Evolutionary conservation across 2,329 filamentous ascomycete genomes (phyloP), one percentile per base, ranked within the genome.

Genomic region (Chaetothyriales sp.): DNA sequence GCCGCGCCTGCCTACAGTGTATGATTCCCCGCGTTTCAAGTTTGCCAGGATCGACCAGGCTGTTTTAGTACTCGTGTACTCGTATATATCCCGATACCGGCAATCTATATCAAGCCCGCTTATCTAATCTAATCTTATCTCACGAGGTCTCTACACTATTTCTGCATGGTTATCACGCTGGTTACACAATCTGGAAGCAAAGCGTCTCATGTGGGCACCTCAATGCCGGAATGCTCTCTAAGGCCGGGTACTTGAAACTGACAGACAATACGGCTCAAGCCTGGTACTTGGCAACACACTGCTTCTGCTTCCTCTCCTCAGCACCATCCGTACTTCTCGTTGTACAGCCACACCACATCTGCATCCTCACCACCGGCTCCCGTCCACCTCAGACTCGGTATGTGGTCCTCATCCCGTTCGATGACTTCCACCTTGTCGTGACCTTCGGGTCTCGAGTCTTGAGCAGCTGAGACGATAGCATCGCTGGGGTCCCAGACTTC

Each of bases 401-500:
- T 68, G 54, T 71, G 71, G 52, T 65, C 66, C 55, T 70, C 65
- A 49, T 74, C 70, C 44, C 71, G 66, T 44, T 71, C 66, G 36
- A 71, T 61, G 26, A 73, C 55, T 48, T 68, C 52, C 43, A 63
- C 65, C 25, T 61, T 59, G 3, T 65, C 64, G 20, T 58, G 51
- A 20, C 54, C 49, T 44, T 52, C 43, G 7, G 39, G 44, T 18
- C 46, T 53, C 51, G 59, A 47, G 48, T 66, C 49, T 45, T 64
- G 61, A 43, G 70, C 68, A 1, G 71, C 70, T 51, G 68, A 63
- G 47, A 70, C 56, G 22, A 80, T 63, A 55, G 73, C 60, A 5
- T 76, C 69, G 3, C 75, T 76, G 0, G 89, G 88, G 62, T 92
- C 94, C 90, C 90, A 96, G 48, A 90, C 71, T 63, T 88, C 77